Conservation (phyloP, 192 early-diverging fungal genomes). For the Jimgerdemannia lactiflua region DNA sequence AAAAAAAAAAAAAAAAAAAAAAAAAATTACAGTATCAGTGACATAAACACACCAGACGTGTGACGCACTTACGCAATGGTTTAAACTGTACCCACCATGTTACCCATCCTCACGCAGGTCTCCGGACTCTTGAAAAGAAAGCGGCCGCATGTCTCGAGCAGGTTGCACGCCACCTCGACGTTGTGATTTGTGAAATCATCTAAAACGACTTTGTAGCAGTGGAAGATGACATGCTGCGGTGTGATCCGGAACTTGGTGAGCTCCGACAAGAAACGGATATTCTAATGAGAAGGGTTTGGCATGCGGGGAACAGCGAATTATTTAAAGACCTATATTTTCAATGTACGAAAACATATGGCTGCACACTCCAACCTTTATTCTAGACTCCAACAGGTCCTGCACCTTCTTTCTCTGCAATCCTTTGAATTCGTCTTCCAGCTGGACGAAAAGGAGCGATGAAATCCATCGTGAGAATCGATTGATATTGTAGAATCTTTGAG, state of each 20-base stretch:
- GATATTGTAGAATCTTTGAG: no score
- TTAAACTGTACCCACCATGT: slow-evolving; percentile 45
- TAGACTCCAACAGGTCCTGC: slow-evolving; percentile 67
- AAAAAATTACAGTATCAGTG: neutral
- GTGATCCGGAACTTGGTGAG: slow-evolving; percentile 92
- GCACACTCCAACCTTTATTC: slow-evolving; percentile 53
- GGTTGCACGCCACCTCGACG: slow-evolving; percentile 79
- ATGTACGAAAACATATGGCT: neutral
- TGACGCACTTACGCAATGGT: neutral
- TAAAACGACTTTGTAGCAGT: slow-evolving; percentile 81
- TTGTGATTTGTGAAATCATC: slow-evolving; percentile 83
- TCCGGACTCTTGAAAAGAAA: slow-evolving; percentile 79
- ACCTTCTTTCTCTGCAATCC: slow-evolving; percentile 72
- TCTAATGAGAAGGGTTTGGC: slow-evolving; percentile 31
- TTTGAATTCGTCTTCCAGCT: slow-evolving; percentile 71
- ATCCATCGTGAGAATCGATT: no score
- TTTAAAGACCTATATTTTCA: neutral
- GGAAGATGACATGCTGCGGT: slow-evolving; percentile 77
- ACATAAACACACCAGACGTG: neutral
- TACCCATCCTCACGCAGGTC: slow-evolving; percentile 65
- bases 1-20: no score
- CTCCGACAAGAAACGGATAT: slow-evolving; percentile 85
- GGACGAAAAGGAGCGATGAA: slow-evolving; percentile 27
- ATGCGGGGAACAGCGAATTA: neutral
- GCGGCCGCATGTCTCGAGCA: slow-evolving; percentile 89